Percentiles rank a stretch among this genome's conserved stretches.
Conservation (phyloP, 495 filamentous ascomycete genomes). For the Neurospora tetrasperma region DNA sequence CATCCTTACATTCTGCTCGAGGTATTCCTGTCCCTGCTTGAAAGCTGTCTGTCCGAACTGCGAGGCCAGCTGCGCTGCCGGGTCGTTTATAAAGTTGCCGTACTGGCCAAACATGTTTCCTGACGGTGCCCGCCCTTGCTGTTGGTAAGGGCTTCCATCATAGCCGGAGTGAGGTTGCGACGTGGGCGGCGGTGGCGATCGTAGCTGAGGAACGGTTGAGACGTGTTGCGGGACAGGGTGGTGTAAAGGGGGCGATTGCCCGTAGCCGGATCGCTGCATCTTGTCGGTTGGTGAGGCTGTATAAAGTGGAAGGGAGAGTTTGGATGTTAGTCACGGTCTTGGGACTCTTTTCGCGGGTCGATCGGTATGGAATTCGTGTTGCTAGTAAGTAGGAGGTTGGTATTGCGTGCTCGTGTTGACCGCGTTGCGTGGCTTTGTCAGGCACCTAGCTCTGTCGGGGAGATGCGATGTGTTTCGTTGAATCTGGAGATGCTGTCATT, state of each 20-base stretch:
- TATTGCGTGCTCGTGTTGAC: neutral
- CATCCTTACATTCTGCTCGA: slow-evolving; percentile 75
- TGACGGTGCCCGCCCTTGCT: slow-evolving; percentile 39
- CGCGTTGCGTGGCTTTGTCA: neutral
- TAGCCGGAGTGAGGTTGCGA: slow-evolving; percentile 58
- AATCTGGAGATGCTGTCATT: slow-evolving; percentile 20
- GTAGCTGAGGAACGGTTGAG: slow-evolving; percentile 95
- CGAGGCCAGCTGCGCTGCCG: slow-evolving; percentile 91
- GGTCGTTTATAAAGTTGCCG: slow-evolving; percentile 87
- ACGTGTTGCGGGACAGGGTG: slow-evolving; percentile 98
- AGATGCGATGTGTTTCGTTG: slow-evolving; percentile 29
- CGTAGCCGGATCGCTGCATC: slow-evolving; percentile 81
- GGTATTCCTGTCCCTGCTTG: slow-evolving; percentile 76
- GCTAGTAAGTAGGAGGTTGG: slow-evolving; percentile 1
- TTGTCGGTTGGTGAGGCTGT: slow-evolving; percentile 7
- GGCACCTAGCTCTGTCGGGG: slow-evolving; percentile 7
- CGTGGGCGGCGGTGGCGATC: slow-evolving; percentile 81
- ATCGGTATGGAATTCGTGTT: neutral
- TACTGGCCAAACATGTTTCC: slow-evolving; percentile 58
- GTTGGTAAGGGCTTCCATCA: slow-evolving; percentile 72
- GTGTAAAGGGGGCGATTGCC: slow-evolving; percentile 90
- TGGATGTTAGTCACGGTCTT: neutral
- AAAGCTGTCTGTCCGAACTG: slow-evolving; percentile 90
- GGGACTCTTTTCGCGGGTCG: neutral
- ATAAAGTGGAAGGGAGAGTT: neutral